Percentiles rank a stretch among this genome's conserved stretches.
Evolutionary conservation across 1,284 basidiomycete genomes (phyloP).

Genomic region (Xerocomus nothofagi): DNA sequence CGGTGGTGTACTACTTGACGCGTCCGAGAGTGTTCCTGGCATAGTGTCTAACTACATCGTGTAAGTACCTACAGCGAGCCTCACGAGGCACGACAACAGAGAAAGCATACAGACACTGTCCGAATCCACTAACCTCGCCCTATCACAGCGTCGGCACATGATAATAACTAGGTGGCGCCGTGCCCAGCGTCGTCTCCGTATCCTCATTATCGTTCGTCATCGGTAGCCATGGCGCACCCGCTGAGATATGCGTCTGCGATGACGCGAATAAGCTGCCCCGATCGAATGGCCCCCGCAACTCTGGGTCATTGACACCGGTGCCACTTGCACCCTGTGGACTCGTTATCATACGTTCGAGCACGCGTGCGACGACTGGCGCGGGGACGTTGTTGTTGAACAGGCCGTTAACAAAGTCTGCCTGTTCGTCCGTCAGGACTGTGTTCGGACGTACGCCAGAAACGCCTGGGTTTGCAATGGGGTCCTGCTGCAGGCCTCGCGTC

Average conservation of each 20-base stretch:
- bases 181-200: conserved; percentile 12
- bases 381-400: conserved; percentile 24
- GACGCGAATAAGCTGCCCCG: not conserved
- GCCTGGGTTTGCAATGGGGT: not conserved
- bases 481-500: not conserved
- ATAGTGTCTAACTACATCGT: not conserved
- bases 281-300: conserved; percentile 8
- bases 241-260: not conserved
- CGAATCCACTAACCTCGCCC: not conserved
- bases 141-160: conserved; percentile 9
- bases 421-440: conserved; percentile 20
- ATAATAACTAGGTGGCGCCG: conserved; percentile 26
- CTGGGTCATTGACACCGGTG: conserved; percentile 16
- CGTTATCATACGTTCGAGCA: conserved; percentile 30
- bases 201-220: conserved; percentile 13
- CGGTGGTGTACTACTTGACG: not conserved
- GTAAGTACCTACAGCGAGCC: not conserved
- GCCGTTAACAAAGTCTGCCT: conserved; percentile 24
- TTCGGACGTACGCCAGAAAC: not conserved
- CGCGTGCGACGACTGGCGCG: conserved; percentile 26
- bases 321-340: conserved; percentile 9
- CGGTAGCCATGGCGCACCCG: not conserved
- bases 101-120: not conserved
- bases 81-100: not conserved
- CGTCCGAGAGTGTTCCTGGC: not conserved